Conservation (phyloP, 202 grass and related monocot species). For the Panicum virgatum region DNA sequence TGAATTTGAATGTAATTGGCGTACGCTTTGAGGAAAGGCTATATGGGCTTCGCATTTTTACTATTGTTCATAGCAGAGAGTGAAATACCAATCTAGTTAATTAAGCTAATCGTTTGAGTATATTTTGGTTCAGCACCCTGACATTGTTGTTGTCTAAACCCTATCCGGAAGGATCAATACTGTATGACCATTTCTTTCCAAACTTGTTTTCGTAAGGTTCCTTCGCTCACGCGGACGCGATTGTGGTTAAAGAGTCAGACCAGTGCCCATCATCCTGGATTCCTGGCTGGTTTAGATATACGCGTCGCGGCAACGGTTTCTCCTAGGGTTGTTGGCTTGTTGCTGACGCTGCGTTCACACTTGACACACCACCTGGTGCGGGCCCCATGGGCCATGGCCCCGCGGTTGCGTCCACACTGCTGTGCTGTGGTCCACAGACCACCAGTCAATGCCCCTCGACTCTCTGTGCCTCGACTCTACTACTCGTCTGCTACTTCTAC, state of each 20-base stretch:
- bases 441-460: not conserved
- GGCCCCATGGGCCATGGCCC: not conserved
- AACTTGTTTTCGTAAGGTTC: not conserved
- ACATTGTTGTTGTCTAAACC: not conserved
- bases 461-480: not conserved
- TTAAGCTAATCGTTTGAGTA: not conserved
- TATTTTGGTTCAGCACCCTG: not conserved
- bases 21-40: not conserved
- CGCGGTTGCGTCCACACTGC: not conserved
- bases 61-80: not conserved
- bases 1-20: not conserved
- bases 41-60: not conserved
- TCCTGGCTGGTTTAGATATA: not conserved
- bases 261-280: not conserved
- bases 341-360: not conserved
- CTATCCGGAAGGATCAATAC: not conserved
- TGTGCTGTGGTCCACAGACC: not conserved
- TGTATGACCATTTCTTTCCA: not conserved
- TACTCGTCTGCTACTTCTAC: no score
- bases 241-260: not conserved
- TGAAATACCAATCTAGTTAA: not conserved
- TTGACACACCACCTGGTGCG: not conserved
- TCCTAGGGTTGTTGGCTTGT: no score
- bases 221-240: not conserved
- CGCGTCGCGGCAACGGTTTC: slow-evolving; percentile 5